Percentiles rank a stretch among this genome's conserved stretches.
Conservation (phyloP, 306 rosid species). For the Prunus mongolica region DNA sequence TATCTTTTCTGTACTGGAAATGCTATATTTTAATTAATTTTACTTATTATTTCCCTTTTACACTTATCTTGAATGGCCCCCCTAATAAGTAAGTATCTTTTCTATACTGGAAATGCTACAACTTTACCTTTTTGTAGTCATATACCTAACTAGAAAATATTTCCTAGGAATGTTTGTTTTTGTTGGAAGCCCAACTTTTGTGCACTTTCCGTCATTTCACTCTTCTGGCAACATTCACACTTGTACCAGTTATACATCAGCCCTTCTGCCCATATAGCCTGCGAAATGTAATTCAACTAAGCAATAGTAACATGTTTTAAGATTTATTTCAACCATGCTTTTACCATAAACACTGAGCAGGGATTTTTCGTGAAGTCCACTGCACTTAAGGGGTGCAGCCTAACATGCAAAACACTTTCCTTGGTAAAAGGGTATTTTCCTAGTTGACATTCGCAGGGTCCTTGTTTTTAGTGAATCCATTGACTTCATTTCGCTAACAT, state of each 20-base stretch:
- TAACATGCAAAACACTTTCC: background rate
- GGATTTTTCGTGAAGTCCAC: background rate
- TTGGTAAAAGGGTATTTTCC: background rate
- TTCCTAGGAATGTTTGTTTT: background rate
- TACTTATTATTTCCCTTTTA: background rate
- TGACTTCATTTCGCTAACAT: background rate
- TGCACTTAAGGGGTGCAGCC: background rate
- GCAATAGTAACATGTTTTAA: background rate
- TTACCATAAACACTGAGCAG: background rate
- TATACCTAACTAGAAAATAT: background rate
- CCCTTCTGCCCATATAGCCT: background rate
- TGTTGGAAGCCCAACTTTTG: background rate
- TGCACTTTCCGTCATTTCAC: background rate
- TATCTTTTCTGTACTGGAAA: constrained; percentile 26
- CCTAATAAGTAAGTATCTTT: no score
- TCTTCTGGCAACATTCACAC: background rate
- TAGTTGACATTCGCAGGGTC: background rate
- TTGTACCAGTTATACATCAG: background rate
- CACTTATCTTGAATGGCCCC: background rate
- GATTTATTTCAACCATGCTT: background rate
- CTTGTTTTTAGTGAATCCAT: background rate
- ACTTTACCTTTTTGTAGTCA: background rate
- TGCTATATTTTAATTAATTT: constrained; percentile 5
- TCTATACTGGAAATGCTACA: no score
- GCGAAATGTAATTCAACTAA: background rate